phyloP scores from a whole-genome alignment of 2,329 filamentous ascomycete species.

The Thelonectria olida region DNA sequence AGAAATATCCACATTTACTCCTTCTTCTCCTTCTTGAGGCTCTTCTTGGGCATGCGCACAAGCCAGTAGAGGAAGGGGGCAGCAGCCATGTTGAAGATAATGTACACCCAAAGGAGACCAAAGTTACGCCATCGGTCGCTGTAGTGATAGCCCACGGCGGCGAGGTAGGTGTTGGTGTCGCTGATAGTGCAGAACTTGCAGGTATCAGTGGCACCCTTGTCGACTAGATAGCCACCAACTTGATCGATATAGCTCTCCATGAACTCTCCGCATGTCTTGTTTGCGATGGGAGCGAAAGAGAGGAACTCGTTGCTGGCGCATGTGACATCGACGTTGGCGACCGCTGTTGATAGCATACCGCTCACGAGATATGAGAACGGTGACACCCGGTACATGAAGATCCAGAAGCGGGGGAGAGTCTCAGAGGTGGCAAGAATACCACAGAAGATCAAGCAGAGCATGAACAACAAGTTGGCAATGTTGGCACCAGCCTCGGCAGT shows the following conservation, averaged over 20 bases:
- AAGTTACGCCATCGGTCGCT: constrained; percentile 74
- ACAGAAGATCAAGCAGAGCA: constrained; percentile 60
- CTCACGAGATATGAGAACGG: constrained; percentile 85
- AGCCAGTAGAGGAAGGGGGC: constrained; percentile 68
- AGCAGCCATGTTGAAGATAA: constrained; percentile 65
- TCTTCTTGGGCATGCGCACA: constrained; percentile 56
- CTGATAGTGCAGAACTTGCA: constrained; percentile 68
- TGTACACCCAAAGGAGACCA: constrained; percentile 68
- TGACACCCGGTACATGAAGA: constrained; percentile 71
- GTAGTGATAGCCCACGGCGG: constrained; percentile 61
- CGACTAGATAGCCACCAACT: constrained; percentile 63
- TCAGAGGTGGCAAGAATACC: constrained; percentile 48
- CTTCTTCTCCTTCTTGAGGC: constrained; percentile 45
- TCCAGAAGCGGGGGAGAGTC: constrained; percentile 64
- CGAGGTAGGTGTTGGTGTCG: constrained; percentile 63
- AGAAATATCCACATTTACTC: constrained; percentile 28
- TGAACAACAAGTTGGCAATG: constrained; percentile 73
- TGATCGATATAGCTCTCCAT: constrained; percentile 58
- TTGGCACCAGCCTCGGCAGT: constrained; percentile 73
- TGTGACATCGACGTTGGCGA: constrained; percentile 71
- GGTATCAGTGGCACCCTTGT: constrained; percentile 54
- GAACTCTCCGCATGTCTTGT: constrained; percentile 69
- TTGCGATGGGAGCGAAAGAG: constrained; percentile 67
- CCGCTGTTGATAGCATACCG: constrained; percentile 74
- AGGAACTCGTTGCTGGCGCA: constrained; percentile 79